These are phyloP conservation scores for Echinosophora koreensis DNA, from an alignment of 306 rosid species.

Conservation along the genomic window DNA sequence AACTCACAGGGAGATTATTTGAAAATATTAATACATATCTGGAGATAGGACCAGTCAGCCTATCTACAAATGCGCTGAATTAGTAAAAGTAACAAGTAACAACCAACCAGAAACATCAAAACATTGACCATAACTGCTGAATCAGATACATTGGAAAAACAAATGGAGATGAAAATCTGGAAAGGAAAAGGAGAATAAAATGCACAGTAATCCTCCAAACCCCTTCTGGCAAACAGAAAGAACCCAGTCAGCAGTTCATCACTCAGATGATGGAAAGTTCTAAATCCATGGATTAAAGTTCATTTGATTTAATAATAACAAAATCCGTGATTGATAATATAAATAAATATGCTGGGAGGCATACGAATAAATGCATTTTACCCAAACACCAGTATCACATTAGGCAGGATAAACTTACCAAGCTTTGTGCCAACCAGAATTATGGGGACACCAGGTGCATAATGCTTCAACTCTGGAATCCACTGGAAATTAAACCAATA, in stretches of 20 bases:
- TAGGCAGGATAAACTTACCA: conserved; percentile 61
- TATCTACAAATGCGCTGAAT: conserved; percentile 2
- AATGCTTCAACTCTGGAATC: conserved; percentile 99
- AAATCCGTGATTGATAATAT: neutral
- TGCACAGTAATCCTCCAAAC: conserved; percentile 19
- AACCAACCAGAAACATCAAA: conserved; percentile 28
- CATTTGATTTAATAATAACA: conserved; percentile 26
- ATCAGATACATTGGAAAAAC: conserved; percentile 11
- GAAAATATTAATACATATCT: conserved; percentile 26
- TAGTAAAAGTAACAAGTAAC: conserved; percentile 41
- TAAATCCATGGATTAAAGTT: conserved; percentile 21
- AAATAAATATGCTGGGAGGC: neutral
- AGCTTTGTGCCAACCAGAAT: conserved; percentile 97
- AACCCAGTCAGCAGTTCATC: conserved; percentile 18
- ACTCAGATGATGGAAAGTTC: conserved; percentile 18
- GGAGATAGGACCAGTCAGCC: conserved; percentile 24
- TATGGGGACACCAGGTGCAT: conserved; percentile 99
- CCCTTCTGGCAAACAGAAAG: neutral
- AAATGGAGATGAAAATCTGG: neutral
- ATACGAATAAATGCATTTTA: conserved; percentile 13
- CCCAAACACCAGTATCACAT: conserved; percentile 31
- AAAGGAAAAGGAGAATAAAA: conserved; percentile 22
- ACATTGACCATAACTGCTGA: conserved; percentile 12
- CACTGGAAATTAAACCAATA: conserved; percentile 73
- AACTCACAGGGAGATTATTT: conserved; percentile 14